Percentiles rank a stretch among this genome's conserved stretches.
These are phyloP conservation scores for Coriaria nepalensis DNA, from an alignment of 306 rosid species.

Conservation along the genomic window DNA sequence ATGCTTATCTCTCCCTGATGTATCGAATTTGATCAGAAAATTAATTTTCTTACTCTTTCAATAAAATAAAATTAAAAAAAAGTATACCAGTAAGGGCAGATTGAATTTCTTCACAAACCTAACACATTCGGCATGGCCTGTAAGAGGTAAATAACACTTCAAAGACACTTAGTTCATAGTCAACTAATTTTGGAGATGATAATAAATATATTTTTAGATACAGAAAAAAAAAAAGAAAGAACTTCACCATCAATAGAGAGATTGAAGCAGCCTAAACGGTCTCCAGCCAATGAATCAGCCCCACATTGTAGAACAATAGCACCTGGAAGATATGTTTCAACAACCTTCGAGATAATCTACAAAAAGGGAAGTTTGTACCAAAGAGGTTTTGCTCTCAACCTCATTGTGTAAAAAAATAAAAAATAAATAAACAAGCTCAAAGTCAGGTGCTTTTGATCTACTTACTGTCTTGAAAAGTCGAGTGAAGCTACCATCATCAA, in stretches of 20 bases:
- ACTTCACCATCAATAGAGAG: constrained; percentile 97
- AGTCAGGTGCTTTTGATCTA: constrained; percentile 12
- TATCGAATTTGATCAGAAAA: no score
- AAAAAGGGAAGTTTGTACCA: constrained; percentile 13
- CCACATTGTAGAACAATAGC: constrained; percentile 97
- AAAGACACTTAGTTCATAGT: neutral
- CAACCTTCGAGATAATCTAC: constrained; percentile 92
- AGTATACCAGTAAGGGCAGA: constrained; percentile 80
- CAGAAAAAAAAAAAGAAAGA: constrained; percentile 40
- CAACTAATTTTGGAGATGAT: neutral
- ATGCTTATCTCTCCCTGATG: no score
- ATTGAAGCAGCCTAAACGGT: constrained; percentile 99
- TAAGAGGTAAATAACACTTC: constrained; percentile 13
- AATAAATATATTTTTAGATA: neutral
- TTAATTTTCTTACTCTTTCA: no score
- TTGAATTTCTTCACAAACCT: constrained; percentile 84
- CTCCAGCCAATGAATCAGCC: constrained; percentile 98
- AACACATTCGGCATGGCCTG: constrained; percentile 97
- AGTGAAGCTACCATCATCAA: constrained; percentile 90
- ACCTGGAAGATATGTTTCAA: constrained; percentile 91
- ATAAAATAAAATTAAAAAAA: no score
- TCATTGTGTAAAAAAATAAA: constrained; percentile 14
- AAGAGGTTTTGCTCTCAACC: constrained; percentile 6
- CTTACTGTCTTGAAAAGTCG: constrained; percentile 92
- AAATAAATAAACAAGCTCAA: constrained; percentile 10